Percentiles rank a stretch among this genome's conserved stretches.
These are phyloP conservation scores for Leccinum solheimii DNA, from an alignment of 1,284 basidiomycete species.

Conservation along the genomic window DNA sequence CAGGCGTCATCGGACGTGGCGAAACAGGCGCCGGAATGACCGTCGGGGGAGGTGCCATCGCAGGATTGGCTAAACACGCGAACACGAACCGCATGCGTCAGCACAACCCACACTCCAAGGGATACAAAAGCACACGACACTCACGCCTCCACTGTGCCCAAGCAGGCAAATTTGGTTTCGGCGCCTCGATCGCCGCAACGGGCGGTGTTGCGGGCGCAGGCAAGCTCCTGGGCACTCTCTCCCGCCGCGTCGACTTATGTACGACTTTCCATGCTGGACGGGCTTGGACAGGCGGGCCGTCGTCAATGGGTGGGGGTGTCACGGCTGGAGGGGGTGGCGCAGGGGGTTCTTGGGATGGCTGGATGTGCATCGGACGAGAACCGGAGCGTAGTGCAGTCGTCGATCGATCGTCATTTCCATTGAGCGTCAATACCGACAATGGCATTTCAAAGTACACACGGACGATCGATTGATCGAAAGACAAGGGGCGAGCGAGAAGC, in stretches of 20 bases:
- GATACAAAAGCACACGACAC: slow-evolving; percentile 28
- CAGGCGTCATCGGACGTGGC: slow-evolving; percentile 44
- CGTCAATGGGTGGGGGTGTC: slow-evolving; percentile 39
- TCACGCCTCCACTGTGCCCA: slow-evolving; percentile 79
- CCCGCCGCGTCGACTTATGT: slow-evolving; percentile 57
- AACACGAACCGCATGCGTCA: slow-evolving; percentile 5
- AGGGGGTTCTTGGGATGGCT: slow-evolving; percentile 35
- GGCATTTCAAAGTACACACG: not conserved
- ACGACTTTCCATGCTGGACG: slow-evolving; percentile 72
- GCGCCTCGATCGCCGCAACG: slow-evolving; percentile 37
- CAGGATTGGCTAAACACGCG: slow-evolving; percentile 50
- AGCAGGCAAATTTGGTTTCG: slow-evolving; percentile 55
- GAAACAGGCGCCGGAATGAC: slow-evolving; percentile 34
- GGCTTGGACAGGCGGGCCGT: slow-evolving; percentile 47
- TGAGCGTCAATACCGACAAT: not conserved
- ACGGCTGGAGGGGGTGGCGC: slow-evolving; percentile 39
- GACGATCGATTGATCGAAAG: not conserved
- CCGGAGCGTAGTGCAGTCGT: not conserved
- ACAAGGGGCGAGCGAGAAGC: not conserved
- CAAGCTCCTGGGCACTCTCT: slow-evolving; percentile 38
- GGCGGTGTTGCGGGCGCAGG: slow-evolving; percentile 42
- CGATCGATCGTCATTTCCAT: not conserved
- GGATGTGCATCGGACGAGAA: not conserved
- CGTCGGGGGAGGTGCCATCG: slow-evolving; percentile 53
- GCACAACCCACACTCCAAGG: not conserved